These are phyloP conservation scores for Albugo candida DNA, from an alignment of 352 stramenopile species.

Conservation along the genomic window DNA sequence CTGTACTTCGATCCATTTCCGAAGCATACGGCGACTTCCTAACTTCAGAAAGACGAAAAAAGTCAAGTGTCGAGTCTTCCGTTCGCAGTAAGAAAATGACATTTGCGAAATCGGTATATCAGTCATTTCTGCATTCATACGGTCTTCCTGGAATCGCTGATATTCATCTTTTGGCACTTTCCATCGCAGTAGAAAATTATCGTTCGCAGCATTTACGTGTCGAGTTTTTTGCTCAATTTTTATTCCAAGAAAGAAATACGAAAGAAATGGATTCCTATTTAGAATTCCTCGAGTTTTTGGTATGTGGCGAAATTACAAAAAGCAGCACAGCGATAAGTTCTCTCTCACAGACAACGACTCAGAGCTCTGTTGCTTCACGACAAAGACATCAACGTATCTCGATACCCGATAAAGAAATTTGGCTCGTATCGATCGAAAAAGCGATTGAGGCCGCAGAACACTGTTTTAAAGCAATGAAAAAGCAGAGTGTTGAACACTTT, in stretches of 20 bases:
- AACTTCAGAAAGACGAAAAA: constrained; percentile 25
- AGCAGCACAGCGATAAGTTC: background rate
- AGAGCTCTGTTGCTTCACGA: constrained; percentile 26
- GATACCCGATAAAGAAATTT: constrained; percentile 50
- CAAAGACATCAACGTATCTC: constrained; percentile 13
- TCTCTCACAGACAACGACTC: constrained; percentile 3
- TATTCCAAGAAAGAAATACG: constrained; percentile 46
- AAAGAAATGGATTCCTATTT: constrained; percentile 35
- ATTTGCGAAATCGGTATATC: constrained; percentile 56
- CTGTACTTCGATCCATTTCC: constrained; percentile 42
- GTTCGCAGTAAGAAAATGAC: constrained; percentile 11
- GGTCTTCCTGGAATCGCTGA: constrained; percentile 53
- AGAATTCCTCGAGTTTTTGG: constrained; percentile 59
- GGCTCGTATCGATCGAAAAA: constrained; percentile 40
- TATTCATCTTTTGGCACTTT: constrained; percentile 59
- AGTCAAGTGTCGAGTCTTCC: constrained; percentile 7
- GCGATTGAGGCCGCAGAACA: constrained; percentile 35
- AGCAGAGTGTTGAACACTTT: constrained; percentile 27
- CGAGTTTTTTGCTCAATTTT: constrained; percentile 53
- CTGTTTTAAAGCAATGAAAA: constrained; percentile 58
- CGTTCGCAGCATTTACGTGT: constrained; percentile 44
- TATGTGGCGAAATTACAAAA: constrained; percentile 8
- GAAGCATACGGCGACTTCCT: constrained; percentile 62
- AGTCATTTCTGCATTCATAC: constrained; percentile 69
- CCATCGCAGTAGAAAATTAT: constrained; percentile 43